A percentile compares a stretch with the other conserved stretches of the same genome.
phyloP scores from a whole-genome alignment of 192 early-diverging fungal genomes.

The Rhizophagus prolifer region DNA sequence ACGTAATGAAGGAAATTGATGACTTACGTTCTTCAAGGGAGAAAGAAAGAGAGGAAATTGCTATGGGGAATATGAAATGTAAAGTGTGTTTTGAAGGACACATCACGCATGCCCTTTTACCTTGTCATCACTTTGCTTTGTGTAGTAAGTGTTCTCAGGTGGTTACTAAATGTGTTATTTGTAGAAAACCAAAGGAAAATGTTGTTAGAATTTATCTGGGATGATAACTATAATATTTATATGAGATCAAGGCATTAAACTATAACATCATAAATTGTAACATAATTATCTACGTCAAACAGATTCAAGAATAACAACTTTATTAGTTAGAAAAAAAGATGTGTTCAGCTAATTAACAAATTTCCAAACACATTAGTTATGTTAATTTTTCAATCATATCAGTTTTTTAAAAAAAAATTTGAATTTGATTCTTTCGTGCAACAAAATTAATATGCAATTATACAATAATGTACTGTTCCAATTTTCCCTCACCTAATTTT shows the following conservation, averaged over 20 bases:
- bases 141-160: slow-evolving; percentile 36
- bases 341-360: too few relatives aligned
- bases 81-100: slow-evolving; percentile 40
- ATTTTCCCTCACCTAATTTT: not conserved
- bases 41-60: not conserved
- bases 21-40: not conserved
- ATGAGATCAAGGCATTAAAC: too few relatives aligned
- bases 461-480: not conserved
- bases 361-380: too few relatives aligned
- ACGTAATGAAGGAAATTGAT: not conserved
- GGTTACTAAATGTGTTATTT: slow-evolving; percentile 15
- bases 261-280: too few relatives aligned
- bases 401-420: too few relatives aligned
- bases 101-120: slow-evolving; percentile 39
- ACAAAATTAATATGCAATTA: too few relatives aligned
- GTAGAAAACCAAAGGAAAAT: slow-evolving; percentile 11
- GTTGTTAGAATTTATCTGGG: slow-evolving; percentile 17
- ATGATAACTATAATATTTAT: not conserved
- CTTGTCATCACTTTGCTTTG: slow-evolving; percentile 45
- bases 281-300: too few relatives aligned
- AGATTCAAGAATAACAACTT: too few relatives aligned
- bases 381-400: too few relatives aligned
- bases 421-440: too few relatives aligned
- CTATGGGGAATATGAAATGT: slow-evolving; percentile 35
- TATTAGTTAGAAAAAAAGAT: too few relatives aligned